These are phyloP conservation scores for Hypoxylon sp. DNA, from an alignment of 2,329 filamentous ascomycete genomes.

Conservation along the genomic window DNA sequence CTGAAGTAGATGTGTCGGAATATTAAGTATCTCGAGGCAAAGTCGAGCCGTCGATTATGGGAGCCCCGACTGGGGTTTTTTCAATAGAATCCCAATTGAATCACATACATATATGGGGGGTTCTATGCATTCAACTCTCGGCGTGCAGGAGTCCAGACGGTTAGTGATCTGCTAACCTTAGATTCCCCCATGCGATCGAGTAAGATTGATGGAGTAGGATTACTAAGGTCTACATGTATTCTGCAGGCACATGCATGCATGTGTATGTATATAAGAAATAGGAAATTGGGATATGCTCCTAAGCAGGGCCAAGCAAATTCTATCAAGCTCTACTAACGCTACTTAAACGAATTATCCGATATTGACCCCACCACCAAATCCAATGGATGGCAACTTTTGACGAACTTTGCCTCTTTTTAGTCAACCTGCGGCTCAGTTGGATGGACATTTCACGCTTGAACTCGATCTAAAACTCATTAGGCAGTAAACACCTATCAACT, in stretches of 20 bases:
- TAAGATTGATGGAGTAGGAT: constrained; percentile 15
- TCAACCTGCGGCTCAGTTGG: constrained; percentile 11
- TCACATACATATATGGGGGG: neutral
- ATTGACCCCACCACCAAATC: neutral
- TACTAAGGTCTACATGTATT: too few relatives aligned
- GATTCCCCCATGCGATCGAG: constrained; percentile 12
- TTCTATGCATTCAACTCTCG: neutral
- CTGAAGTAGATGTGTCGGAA: neutral
- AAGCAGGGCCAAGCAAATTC: neutral
- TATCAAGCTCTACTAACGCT: neutral
- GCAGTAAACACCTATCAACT: neutral
- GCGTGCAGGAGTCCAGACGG: constrained; percentile 4
- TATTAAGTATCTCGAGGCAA: neutral
- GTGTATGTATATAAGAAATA: neutral
- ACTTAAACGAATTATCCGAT: constrained; percentile 6
- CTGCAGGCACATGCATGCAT: too few relatives aligned
- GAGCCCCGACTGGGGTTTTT: neutral
- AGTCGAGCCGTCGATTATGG: neutral
- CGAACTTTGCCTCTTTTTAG: neutral
- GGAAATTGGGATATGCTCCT: neutral
- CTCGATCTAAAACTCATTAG: neutral
- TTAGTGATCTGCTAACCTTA: constrained; percentile 7
- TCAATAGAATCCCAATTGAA: constrained; percentile 8
- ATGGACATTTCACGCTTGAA: neutral
- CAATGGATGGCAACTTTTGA: constrained; percentile 13